Evolutionary conservation across 2,329 filamentous ascomycete genomes (phyloP).

Genomic region (Leptosphaerulina australis): DNA sequence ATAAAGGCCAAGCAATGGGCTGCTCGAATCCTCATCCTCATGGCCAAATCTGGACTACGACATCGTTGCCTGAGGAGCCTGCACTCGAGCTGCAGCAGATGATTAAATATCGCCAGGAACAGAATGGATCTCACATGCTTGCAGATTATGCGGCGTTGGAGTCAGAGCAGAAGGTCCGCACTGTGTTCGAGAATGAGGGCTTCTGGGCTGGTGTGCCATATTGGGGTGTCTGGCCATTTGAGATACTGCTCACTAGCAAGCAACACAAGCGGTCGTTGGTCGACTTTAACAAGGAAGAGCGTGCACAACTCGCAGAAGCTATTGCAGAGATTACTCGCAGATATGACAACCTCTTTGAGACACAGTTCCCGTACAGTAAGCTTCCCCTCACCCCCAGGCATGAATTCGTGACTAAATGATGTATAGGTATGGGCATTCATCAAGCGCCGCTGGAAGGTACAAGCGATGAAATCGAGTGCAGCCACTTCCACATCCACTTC

Average conservation of each 20-base stretch:
- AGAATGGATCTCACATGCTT: conserved; percentile 76
- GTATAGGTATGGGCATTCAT: conserved; percentile 83
- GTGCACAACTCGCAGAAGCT: conserved; percentile 75
- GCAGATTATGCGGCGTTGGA: conserved; percentile 88
- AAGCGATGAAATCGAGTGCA: conserved; percentile 81
- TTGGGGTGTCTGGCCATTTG: conserved; percentile 98
- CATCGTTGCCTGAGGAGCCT: conserved; percentile 87
- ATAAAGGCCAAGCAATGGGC: conserved; percentile 97
- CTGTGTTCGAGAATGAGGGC: conserved; percentile 83
- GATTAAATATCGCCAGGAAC: conserved; percentile 74
- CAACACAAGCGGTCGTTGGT: conserved; percentile 83
- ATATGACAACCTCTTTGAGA: conserved; percentile 98
- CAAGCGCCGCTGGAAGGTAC: conserved; percentile 87
- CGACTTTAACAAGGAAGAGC: conserved; percentile 76
- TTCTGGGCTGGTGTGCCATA: conserved; percentile 93
- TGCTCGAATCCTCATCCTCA: conserved; percentile 99
- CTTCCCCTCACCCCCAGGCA: conserved; percentile 11
- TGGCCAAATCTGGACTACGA: conserved; percentile 95
- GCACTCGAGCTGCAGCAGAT: conserved; percentile 78
- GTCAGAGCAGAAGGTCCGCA: conserved; percentile 77
- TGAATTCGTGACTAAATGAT: conserved; percentile 14
- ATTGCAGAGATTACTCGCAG: conserved; percentile 86
- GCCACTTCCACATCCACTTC: conserved; percentile 96
- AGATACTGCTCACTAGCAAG: conserved; percentile 87
- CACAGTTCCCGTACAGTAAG: conserved; percentile 90